Percentiles rank a stretch among this genome's conserved stretches.
Evolutionary conservation across 192 early-diverging fungal genomes (phyloP).

Genomic region (Podila clonocystis): DNA sequence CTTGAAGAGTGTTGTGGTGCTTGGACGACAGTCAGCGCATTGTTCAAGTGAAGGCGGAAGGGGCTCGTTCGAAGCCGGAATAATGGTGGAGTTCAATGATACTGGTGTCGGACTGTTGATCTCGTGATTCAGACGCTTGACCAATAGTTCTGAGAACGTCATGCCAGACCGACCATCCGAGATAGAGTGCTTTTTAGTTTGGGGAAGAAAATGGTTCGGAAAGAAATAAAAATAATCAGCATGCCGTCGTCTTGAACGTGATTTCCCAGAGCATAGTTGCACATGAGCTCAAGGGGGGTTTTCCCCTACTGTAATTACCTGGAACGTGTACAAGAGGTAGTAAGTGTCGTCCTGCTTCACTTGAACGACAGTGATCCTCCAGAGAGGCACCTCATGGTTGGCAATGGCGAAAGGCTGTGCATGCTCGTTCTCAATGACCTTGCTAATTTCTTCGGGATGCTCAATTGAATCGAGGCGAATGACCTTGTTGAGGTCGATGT

Average conservation of each 20-base stretch:
- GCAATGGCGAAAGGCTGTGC: not conserved
- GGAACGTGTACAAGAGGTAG: slow-evolving; percentile 21
- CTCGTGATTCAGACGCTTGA: slow-evolving; percentile 22
- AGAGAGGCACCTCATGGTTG: slow-evolving; percentile 20
- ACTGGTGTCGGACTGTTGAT: not conserved
- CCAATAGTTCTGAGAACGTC: slow-evolving; percentile 19
- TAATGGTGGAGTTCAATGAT: not conserved
- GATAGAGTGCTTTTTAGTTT: slow-evolving; percentile 1
- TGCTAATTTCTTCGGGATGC: not conserved
- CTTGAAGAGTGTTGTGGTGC: slow-evolving; percentile 5
- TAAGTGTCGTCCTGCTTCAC: slow-evolving; percentile 31
- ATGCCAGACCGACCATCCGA: slow-evolving; percentile 20
- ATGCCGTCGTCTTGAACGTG: no score
- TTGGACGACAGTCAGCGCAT: slow-evolving; percentile 14
- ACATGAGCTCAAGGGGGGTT: no score
- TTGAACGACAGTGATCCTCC: slow-evolving; percentile 25
- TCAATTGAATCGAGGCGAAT: slow-evolving; percentile 12
- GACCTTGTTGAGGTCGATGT: slow-evolving; percentile 10
- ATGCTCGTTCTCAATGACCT: slow-evolving; percentile 31
- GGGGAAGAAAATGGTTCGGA: no score
- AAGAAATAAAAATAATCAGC: no score
- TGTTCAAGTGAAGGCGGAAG: slow-evolving; percentile 15
- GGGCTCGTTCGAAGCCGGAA: slow-evolving; percentile 1
- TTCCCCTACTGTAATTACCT: not conserved
- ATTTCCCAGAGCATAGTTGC: no score